Percentiles rank a stretch among this genome's conserved stretches.
Conservation (phyloP, 352 stramenopile genomes). For the Globisporangium spinosum region DNA sequence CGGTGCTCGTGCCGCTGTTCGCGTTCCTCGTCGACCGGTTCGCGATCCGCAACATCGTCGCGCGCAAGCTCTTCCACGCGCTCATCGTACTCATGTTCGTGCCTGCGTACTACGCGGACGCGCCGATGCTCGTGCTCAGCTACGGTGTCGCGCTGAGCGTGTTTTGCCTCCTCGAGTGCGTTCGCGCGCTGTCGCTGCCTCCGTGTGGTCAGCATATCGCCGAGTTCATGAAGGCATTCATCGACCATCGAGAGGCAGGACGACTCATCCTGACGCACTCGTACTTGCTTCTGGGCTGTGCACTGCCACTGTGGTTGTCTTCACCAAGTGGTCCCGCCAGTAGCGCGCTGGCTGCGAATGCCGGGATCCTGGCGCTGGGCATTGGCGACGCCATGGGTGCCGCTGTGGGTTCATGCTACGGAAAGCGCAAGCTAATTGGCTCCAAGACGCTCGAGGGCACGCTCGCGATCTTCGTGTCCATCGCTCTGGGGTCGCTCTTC, state of each 20-base stretch:
- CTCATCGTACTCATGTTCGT: constrained; percentile 79
- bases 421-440: constrained; percentile 48
- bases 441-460: constrained; percentile 69
- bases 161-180: constrained; percentile 72
- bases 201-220: constrained; percentile 50
- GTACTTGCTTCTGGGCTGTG: constrained; percentile 75
- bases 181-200: constrained; percentile 54
- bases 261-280: constrained; percentile 71
- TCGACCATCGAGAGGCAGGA: constrained; percentile 71
- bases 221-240: constrained; percentile 63
- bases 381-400: constrained; percentile 79
- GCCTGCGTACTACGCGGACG: constrained; percentile 48
- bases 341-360: constrained; percentile 42
- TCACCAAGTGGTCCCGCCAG: neutral
- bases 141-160: constrained; percentile 69
- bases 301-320: constrained; percentile 65
- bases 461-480: constrained; percentile 55
- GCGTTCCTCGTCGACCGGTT: constrained; percentile 32
- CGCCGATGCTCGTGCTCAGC: constrained; percentile 66
- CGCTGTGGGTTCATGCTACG: constrained; percentile 48
- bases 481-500: constrained; percentile 40
- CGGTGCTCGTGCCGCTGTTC: constrained; percentile 55
- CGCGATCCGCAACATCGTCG: constrained; percentile 60
- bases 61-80: constrained; percentile 79
- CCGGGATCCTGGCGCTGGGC: constrained; percentile 64